Evolutionary conservation across 83 land plant species (phyloP).

Genomic region (Thuja plicata): DNA sequence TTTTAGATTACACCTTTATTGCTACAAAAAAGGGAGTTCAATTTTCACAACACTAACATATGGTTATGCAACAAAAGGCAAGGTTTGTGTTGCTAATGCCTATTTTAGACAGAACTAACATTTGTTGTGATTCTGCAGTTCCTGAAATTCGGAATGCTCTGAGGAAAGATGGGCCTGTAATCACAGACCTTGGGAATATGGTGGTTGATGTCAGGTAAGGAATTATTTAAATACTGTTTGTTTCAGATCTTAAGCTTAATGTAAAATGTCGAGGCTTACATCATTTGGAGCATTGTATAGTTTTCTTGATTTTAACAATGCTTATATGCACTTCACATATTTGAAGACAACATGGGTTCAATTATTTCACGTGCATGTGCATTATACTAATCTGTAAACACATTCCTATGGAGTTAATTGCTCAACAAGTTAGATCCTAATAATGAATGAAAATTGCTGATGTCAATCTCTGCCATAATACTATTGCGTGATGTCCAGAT

Average conservation of each 20-base stretch:
- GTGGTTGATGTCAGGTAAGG: slow-evolving; percentile 64
- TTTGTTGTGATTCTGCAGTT: slow-evolving; percentile 19
- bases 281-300: not conserved
- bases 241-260: not conserved
- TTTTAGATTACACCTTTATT: not conserved
- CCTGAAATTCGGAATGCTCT: slow-evolving; percentile 58
- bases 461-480: not conserved
- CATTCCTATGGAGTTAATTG: not conserved
- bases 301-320: not conserved
- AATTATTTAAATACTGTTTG: not conserved
- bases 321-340: not conserved
- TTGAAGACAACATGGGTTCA: not conserved
- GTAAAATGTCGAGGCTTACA: not conserved
- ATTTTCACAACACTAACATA: not conserved
- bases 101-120: not conserved
- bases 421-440: not conserved
- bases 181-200: slow-evolving; percentile 68
- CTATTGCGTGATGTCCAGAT: not conserved
- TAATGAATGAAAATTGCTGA: not conserved
- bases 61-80: not conserved
- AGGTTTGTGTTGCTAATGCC: not conserved
- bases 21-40: not conserved
- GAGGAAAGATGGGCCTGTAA: slow-evolving; percentile 71
- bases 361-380: not conserved
- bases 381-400: not conserved